Evolutionary conservation across 805 yeast species (phyloP).

Genomic region (Lachancea thermotolerans): DNA sequence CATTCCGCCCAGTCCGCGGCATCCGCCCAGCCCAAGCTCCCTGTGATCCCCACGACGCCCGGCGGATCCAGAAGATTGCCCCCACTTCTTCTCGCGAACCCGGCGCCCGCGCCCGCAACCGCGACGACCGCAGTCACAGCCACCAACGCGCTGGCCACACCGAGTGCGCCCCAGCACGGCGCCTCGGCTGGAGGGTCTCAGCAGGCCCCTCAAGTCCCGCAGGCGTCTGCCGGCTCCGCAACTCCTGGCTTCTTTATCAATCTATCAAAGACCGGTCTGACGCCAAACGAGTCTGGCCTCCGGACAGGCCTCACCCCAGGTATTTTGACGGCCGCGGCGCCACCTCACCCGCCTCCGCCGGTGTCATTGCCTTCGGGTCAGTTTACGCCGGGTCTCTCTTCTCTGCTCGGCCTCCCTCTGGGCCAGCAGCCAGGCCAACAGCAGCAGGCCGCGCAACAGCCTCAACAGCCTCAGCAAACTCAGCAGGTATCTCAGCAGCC

Average conservation of each 20-base stretch:
- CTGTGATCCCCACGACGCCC: slow-evolving; percentile 43
- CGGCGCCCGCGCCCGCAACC: neutral
- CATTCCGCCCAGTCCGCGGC: slow-evolving; percentile 18
- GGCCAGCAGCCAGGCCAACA: neutral
- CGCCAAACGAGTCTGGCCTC: slow-evolving; percentile 69
- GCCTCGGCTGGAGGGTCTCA: too few species aligned
- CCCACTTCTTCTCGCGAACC: slow-evolving; percentile 21
- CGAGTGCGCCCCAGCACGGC: too few species aligned
- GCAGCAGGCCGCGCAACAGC: neutral
- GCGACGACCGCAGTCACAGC: neutral
- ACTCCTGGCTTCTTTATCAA: slow-evolving; percentile 18
- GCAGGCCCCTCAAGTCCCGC: neutral
- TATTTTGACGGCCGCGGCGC: slow-evolving; percentile 17
- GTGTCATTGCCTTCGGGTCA: slow-evolving; percentile 5
- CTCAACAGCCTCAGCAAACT: neutral
- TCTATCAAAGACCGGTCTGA: slow-evolving; percentile 48
- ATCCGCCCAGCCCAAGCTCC: neutral
- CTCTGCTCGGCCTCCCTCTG: slow-evolving; percentile 5
- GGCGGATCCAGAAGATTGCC: slow-evolving; percentile 53
- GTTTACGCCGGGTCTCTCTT: slow-evolving; percentile 7
- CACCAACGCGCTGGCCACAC: neutral
- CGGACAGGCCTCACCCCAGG: slow-evolving; percentile 72
- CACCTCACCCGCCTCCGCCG: slow-evolving; percentile 2
- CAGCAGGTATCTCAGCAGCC: slow-evolving; percentile 7
- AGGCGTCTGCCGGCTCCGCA: slow-evolving; percentile 4